phyloP scores from a whole-genome alignment of 2,329 filamentous ascomycete species.

The Mycocentrospora acerina region DNA sequence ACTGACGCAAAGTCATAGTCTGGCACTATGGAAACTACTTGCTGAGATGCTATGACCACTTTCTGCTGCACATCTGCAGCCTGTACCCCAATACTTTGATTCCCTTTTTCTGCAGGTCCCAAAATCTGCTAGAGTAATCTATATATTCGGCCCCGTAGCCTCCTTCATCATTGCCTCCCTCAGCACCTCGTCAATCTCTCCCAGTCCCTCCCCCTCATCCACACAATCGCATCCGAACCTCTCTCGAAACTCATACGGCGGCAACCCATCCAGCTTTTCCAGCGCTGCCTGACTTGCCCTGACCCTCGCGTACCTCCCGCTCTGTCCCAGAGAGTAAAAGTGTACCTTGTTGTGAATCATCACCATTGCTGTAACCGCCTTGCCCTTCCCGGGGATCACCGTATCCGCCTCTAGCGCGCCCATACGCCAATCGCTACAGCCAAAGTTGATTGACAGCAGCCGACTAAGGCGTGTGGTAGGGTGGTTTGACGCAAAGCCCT shows the following conservation, averaged over 20 bases:
- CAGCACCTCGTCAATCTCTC: background rate
- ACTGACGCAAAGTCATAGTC: too few relatives aligned
- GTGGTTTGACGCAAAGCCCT: slow-evolving; percentile 82
- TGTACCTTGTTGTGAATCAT: slow-evolving; percentile 73
- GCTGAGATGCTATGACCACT: too few relatives aligned
- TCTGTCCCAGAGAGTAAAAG: slow-evolving; percentile 62
- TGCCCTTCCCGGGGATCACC: slow-evolving; percentile 48
- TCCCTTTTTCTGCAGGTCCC: too few relatives aligned
- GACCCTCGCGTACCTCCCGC: slow-evolving; percentile 72
- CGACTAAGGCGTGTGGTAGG: slow-evolving; percentile 72
- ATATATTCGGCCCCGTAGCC: slow-evolving; percentile 19
- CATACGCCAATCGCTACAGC: slow-evolving; percentile 62
- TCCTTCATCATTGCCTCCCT: slow-evolving; percentile 16
- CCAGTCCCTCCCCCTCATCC: slow-evolving; percentile 11
- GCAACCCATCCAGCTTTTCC: slow-evolving; percentile 51
- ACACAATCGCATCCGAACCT: slow-evolving; percentile 66
- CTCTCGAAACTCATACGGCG: slow-evolving; percentile 59
- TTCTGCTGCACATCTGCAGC: too few relatives aligned
- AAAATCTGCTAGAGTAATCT: slow-evolving; percentile 1
- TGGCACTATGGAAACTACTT: too few relatives aligned
- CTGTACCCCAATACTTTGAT: too few relatives aligned
- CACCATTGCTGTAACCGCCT: slow-evolving; percentile 66
- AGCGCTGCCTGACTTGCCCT: slow-evolving; percentile 64
- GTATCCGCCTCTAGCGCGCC: slow-evolving; percentile 40
- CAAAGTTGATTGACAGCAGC: slow-evolving; percentile 63